These are phyloP conservation scores for Rhododendron molle DNA, from an alignment of 148 eudicot species.

Conservation along the genomic window DNA sequence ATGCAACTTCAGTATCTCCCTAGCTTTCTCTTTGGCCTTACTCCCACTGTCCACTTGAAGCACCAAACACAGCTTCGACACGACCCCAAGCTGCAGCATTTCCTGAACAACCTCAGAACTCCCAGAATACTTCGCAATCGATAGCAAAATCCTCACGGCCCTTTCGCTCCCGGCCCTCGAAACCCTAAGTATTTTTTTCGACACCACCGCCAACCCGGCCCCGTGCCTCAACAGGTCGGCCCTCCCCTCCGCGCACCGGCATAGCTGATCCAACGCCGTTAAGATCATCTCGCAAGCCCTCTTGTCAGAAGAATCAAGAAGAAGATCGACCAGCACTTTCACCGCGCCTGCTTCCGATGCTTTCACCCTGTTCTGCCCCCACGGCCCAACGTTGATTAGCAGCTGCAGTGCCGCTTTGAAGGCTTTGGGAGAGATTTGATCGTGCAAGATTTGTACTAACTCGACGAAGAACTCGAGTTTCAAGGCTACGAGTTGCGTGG, in stretches of 20 bases:
- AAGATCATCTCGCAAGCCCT: slow-evolving; percentile 49
- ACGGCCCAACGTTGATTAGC: slow-evolving; percentile 33
- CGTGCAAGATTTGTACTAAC: slow-evolving; percentile 34
- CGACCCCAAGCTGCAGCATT: slow-evolving; percentile 71
- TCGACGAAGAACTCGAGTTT: slow-evolving; percentile 32
- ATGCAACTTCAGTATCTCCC: slow-evolving; percentile 56
- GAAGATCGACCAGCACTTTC: slow-evolving; percentile 33
- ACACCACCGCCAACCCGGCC: slow-evolving; percentile 65
- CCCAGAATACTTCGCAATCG: slow-evolving; percentile 41
- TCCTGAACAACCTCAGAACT: slow-evolving; percentile 38
- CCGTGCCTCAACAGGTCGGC: slow-evolving; percentile 52
- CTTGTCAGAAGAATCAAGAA: slow-evolving; percentile 32
- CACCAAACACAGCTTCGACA: slow-evolving; percentile 63
- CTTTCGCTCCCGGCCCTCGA: slow-evolving; percentile 50
- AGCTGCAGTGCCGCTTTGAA: slow-evolving; percentile 41
- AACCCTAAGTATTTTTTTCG: slow-evolving; percentile 69
- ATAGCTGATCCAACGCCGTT: slow-evolving; percentile 40
- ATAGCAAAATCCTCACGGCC: slow-evolving; percentile 47
- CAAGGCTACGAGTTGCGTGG: slow-evolving; percentile 23
- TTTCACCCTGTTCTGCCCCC: slow-evolving; percentile 53
- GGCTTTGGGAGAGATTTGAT: slow-evolving; percentile 44
- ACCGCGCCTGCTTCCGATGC: slow-evolving; percentile 44
- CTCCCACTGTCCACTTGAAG: slow-evolving; percentile 64
- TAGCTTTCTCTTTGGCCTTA: slow-evolving; percentile 61
- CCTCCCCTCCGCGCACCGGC: slow-evolving; percentile 74